Evolutionary conservation across 495 filamentous ascomycete species (phyloP).

Genomic region (Aspergillus biplanus): DNA sequence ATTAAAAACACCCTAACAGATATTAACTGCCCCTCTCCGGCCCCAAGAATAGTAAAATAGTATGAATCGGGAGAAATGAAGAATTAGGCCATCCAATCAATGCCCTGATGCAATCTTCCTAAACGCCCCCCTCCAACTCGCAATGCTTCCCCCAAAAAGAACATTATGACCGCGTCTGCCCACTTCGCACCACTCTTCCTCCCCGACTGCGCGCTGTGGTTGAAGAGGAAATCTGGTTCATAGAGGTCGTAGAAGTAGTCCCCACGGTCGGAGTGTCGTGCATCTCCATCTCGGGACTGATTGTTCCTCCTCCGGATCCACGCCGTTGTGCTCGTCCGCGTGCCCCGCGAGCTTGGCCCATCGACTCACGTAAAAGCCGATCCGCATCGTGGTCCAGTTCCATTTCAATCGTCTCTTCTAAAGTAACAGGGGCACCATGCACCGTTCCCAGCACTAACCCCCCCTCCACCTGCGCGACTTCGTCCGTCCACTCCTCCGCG

Average conservation of each 20-base stretch:
- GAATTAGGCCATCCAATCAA: conserved; percentile 4
- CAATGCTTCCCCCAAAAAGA: conserved; percentile 15
- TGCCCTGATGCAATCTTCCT: background rate
- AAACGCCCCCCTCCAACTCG: conserved; percentile 1
- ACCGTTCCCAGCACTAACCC: conserved; percentile 9
- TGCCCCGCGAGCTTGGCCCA: conserved; percentile 34
- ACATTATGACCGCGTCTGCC: conserved; percentile 22
- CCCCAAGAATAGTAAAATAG: no score
- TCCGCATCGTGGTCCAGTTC: conserved; percentile 49
- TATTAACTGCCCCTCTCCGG: no score
- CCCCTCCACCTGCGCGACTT: conserved; percentile 35
- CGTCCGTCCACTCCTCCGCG: conserved; percentile 43
- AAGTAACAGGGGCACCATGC: conserved; percentile 10
- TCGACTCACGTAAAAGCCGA: conserved; percentile 38
- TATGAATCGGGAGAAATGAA: background rate
- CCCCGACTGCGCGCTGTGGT: conserved; percentile 26
- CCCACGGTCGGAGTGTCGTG: conserved; percentile 26
- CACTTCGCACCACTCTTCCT: conserved; percentile 27
- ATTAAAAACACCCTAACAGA: background rate
- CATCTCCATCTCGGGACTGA: conserved; percentile 28
- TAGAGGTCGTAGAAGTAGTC: background rate
- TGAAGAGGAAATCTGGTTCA: no score
- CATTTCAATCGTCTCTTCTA: conserved; percentile 47
- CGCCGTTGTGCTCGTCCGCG: conserved; percentile 29
- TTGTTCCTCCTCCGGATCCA: background rate